Evolutionary conservation across 2,329 filamentous ascomycete genomes (phyloP), one percentile per base, ranked within the genome.

Genomic region (Phyllachora maydis): DNA sequence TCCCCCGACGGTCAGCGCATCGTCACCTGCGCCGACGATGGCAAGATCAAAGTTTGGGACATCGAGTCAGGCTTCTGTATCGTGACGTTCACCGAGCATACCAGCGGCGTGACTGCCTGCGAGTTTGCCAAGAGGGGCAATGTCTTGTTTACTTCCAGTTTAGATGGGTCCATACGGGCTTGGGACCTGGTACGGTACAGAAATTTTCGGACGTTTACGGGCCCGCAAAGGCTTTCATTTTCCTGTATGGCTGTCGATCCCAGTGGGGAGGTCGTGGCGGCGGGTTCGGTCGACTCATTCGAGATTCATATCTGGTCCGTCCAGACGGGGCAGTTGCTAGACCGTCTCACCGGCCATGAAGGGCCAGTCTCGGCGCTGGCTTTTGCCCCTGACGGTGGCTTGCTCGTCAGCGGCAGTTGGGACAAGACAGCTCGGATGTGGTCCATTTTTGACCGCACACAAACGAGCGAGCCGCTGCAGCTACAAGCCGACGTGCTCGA

Each of bases 221-320:
- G 88, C 2, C 83, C 88, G 0, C 83, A 79, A 16, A 64, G 85
- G 26, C 54, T 95, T 14, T 90, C 83, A 0, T 98, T 95, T 49
- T 85, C 82, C 10, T 91, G 78, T 28, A 63, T 98, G 44, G 82
- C 88, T 2, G 82, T 95, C n/a, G 90, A 98, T 35, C 83, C 88
- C 0, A 92, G 82, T 32, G 88, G 88, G 25, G 90, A 98, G 46
- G 78, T 98, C 6, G 77, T 98, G 3, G 91, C 85, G 29, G 88
- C 88, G 7, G 88, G 85, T 3, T 95, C 85, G 2, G 60, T 91
- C 10, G 88, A 98, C 45, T 92, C 83, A 4, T 95, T 93, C 34
- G 85, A 95, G 40, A 79, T 98, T 24, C 83, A 98, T 48, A 77
- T 98, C 31, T 98, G 88, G 88, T 93, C 81, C 4, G 90, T 98